Conservation (phyloP, 371 early-diverging fungal species). For the Phascolomyces articulosus region DNA sequence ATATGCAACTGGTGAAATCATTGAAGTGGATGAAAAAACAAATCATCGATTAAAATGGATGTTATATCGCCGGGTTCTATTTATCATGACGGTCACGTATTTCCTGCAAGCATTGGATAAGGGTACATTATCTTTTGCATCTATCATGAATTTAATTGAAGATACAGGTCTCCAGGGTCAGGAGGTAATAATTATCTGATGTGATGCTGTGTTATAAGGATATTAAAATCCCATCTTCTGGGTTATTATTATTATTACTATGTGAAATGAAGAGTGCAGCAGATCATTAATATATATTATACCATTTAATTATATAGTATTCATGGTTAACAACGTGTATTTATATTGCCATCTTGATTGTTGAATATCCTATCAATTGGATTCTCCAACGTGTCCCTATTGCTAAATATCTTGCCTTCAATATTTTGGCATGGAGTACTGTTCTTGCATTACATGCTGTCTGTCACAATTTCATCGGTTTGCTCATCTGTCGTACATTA, state of each 20-base stretch:
- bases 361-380: slow-evolving; percentile 32
- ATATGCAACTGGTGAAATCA: slow-evolving; percentile 16
- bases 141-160: slow-evolving; percentile 24
- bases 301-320: slow-evolving; percentile 11
- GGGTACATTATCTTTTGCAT: slow-evolving; percentile 26
- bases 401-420: slow-evolving; percentile 26
- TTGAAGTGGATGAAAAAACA: slow-evolving; percentile 25
- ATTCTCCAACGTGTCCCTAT: slow-evolving; percentile 25
- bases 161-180: slow-evolving; percentile 22
- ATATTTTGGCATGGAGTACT: slow-evolving; percentile 22
- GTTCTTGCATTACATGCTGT: slow-evolving; percentile 21
- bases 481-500: slow-evolving; percentile 22
- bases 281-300: too few species aligned
- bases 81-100: slow-evolving; percentile 23
- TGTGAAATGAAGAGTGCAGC: too few species aligned
- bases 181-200: too few species aligned
- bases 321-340: slow-evolving; percentile 32
- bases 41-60: slow-evolving; percentile 19
- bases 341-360: slow-evolving; percentile 26
- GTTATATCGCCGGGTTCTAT: slow-evolving; percentile 19
- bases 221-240: too few species aligned
- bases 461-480: slow-evolving; percentile 23
- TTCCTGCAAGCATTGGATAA: slow-evolving; percentile 31
- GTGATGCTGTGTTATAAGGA: too few species aligned
- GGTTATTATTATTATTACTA: too few species aligned